Conservation (phyloP, 1,284 basidiomycete species). For the Peniophora sp. region DNA sequence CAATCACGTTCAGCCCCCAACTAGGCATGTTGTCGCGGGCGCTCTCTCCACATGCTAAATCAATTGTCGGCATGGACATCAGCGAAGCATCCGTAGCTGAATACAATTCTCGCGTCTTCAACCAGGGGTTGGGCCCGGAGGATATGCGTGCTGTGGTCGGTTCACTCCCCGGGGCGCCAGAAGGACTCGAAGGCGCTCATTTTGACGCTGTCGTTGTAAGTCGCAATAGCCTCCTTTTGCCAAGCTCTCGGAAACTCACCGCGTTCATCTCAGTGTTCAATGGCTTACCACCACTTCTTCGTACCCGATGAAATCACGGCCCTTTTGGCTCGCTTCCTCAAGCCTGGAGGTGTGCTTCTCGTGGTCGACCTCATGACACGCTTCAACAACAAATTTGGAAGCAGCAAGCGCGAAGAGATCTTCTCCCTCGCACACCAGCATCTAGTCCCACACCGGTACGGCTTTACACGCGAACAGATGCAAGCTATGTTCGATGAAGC, state of each 20-base stretch:
- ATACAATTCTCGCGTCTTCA: constrained; percentile 46
- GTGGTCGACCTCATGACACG: constrained; percentile 43
- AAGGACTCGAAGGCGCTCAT: constrained; percentile 39
- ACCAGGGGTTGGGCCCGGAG: constrained; percentile 49
- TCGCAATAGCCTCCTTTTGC: constrained; percentile 5
- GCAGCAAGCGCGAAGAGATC: constrained; percentile 15
- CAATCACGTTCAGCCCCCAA: not conserved
- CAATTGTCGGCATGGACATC: constrained; percentile 64
- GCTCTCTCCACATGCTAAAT: constrained; percentile 45
- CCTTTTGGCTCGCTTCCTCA: constrained; percentile 46
- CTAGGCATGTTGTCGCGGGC: constrained; percentile 50
- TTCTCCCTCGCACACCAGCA: constrained; percentile 19
- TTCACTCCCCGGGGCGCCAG: constrained; percentile 35
- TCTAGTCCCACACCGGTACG: constrained; percentile 44
- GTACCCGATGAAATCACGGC: constrained; percentile 42
- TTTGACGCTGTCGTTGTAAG: constrained; percentile 60
- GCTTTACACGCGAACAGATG: constrained; percentile 41
- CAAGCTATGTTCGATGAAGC: constrained; percentile 37
- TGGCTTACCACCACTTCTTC: constrained; percentile 62
- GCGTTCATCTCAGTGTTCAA: constrained; percentile 40
- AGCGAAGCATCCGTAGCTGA: constrained; percentile 56
- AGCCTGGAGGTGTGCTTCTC: constrained; percentile 52
- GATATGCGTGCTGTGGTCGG: constrained; percentile 54
- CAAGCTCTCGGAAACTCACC: not conserved
- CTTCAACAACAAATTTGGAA: constrained; percentile 13